A percentile compares a stretch with the other conserved stretches of the same genome.
Conservation (phyloP, 768 basidiomycete genomes). For the Cubamyces sp. region DNA sequence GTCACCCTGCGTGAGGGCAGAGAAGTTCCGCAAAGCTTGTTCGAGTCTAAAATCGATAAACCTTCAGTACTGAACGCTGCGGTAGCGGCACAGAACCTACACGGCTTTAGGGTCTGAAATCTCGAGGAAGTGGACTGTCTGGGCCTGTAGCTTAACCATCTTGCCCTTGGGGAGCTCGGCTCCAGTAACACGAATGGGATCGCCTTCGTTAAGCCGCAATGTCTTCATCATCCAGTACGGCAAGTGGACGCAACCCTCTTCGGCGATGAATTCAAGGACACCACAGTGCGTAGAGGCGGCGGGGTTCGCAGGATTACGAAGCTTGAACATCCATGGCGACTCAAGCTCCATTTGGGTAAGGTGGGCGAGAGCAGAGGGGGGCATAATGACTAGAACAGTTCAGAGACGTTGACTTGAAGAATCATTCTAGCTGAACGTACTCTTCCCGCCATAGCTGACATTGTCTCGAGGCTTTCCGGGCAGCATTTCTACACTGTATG, state of each 20-base stretch:
- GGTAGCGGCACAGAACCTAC: slow-evolving; percentile 54
- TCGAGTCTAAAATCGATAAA: slow-evolving; percentile 66
- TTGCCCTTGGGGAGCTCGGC: slow-evolving; percentile 90
- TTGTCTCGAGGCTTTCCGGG: slow-evolving; percentile 86
- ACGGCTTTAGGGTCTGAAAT: slow-evolving; percentile 98
- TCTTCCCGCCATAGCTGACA: slow-evolving; percentile 96
- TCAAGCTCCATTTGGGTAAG: slow-evolving; percentile 88
- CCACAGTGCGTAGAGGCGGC: slow-evolving; percentile 92
- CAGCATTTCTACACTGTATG: slow-evolving; percentile 95
- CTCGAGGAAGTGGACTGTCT: slow-evolving; percentile 93
- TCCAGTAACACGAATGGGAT: slow-evolving; percentile 91
- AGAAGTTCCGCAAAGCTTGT: slow-evolving; percentile 92
- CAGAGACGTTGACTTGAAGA: slow-evolving; percentile 18
- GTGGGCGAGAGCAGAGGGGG: slow-evolving; percentile 89
- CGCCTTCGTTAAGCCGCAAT: slow-evolving; percentile 89
- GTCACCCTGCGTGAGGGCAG: slow-evolving; percentile 90
- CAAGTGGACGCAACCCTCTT: slow-evolving; percentile 93
- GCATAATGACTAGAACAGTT: slow-evolving; percentile 83
- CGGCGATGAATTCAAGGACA: slow-evolving; percentile 98
- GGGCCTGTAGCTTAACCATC: slow-evolving; percentile 95
- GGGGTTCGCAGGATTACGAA: slow-evolving; percentile 87
- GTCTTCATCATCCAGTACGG: slow-evolving; percentile 99
- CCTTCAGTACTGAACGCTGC: neutral
- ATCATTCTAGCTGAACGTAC: slow-evolving; percentile 52
- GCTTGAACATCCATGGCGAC: slow-evolving; percentile 94